Base-by-base conservation (phyloP, 208 protist species). In the Acanthamoeba sp. region DNA sequence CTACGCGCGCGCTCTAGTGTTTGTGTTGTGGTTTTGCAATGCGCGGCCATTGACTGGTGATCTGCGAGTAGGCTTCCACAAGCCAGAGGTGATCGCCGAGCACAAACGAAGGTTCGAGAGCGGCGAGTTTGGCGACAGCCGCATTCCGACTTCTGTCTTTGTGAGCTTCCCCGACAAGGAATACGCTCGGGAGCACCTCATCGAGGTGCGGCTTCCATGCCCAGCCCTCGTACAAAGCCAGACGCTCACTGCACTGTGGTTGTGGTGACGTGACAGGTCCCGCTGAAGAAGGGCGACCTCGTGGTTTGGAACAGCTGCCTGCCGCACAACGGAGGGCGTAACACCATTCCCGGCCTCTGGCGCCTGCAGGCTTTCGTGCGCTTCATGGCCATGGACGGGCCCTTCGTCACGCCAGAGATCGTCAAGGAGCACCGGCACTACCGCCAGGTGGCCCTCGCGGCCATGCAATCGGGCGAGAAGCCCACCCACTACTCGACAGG, bases 41-140 rank as follows among this genome's bases (percentile, higher is more conserved):
- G n/a, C n/a, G n/a, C n/a, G n/a, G n/a, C n/a, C n/a, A n/a, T n/a
- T n/a, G n/a, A n/a, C n/a, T n/a, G n/a, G n/a, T n/a, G n/a, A n/a
- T n/a, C n/a, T n/a, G n/a, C n/a, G n/a, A n/a, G n/a, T n/a, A 64
- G 71, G 71, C 32, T 80, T 80, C 34, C 71, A 80, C 71, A 80
- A 80, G 32, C 71, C 38, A 22, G 71, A 80, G 16, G 16, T 38
- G 36, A 80, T 80, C 20, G 36, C 36, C 16, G 71, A 80, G 16
- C 40, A 80, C 38, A 38, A 45, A 22, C 71, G 38, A 16, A 9
- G 38, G 16, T 80, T 48, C 71, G 71, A 80, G 38, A 38, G 32
- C n/a, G 71, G 71, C n/a, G 71, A 38, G 38, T 80, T 80, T 38
- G 71, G 38, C 32, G 71, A 48, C 71, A 48, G 40, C 38, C 71